A percentile compares a stretch with the other conserved stretches of the same genome.
Evolutionary conservation across 140 eudicot species (phyloP).

Genomic region (Oenanthe javanica): DNA sequence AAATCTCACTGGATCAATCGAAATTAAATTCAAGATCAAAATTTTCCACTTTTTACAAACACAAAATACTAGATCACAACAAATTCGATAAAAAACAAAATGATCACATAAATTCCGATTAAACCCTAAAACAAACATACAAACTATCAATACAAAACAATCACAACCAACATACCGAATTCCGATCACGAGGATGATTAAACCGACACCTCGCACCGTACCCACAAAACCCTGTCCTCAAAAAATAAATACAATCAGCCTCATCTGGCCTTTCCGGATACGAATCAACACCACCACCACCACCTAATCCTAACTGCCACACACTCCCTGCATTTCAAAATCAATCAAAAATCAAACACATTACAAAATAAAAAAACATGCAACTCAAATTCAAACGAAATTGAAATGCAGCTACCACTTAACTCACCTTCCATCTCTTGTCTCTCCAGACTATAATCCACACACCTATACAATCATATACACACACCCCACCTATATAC

Average conservation of each 20-base stretch:
- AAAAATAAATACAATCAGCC: slow-evolving; percentile 76
- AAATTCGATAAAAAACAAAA: slow-evolving; percentile 12
- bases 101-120: slow-evolving; percentile 28
- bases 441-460: slow-evolving; percentile 68
- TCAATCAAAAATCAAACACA: slow-evolving; percentile 17
- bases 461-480: neutral
- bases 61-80: slow-evolving; percentile 6
- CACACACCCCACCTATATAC: neutral
- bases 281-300: slow-evolving; percentile 38
- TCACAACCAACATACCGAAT: slow-evolving; percentile 36
- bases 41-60: neutral
- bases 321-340: slow-evolving; percentile 28
- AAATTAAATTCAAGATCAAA: slow-evolving; percentile 7
- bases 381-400: slow-evolving; percentile 21
- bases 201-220: slow-evolving; percentile 82
- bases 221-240: slow-evolving; percentile 85
- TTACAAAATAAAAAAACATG: slow-evolving; percentile 12
- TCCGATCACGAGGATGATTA: slow-evolving; percentile 91
- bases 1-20: slow-evolving; percentile 18
- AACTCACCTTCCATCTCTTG: slow-evolving; percentile 44
- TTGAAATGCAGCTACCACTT: slow-evolving; percentile 10
- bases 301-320: slow-evolving; percentile 72
- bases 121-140: slow-evolving; percentile 6
- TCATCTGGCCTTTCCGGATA: slow-evolving; percentile 85
- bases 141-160: neutral